phyloP scores from a whole-genome alignment of 2,329 filamentous ascomycete genomes.

The Alternaria sp. region DNA sequence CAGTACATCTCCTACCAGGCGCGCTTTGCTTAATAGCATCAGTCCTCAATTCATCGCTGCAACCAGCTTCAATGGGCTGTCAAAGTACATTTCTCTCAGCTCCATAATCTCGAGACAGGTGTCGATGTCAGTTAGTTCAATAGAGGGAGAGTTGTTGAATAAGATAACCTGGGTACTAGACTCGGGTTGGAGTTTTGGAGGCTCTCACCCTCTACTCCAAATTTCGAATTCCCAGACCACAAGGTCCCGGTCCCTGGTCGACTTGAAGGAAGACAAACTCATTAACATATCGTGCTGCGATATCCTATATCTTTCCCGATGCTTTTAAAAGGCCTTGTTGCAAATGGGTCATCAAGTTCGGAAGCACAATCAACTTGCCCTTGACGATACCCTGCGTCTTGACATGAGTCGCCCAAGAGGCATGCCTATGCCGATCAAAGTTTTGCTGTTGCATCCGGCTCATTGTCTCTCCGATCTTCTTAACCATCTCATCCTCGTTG shows the following conservation, averaged over 20 bases:
- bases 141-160: constrained; percentile 47
- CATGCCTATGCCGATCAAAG: constrained; percentile 52
- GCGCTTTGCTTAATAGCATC: constrained; percentile 42
- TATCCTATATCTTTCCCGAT: constrained; percentile 44
- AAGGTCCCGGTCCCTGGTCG: constrained; percentile 42
- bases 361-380: constrained; percentile 23
- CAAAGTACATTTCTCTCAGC: constrained; percentile 42
- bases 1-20: constrained; percentile 31
- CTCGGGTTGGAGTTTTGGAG: constrained; percentile 22
- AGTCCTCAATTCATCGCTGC: constrained; percentile 26
- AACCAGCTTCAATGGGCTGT: constrained; percentile 9
- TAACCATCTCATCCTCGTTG: constrained; percentile 46
- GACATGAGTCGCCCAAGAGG: constrained; percentile 50
- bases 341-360: constrained; percentile 42
- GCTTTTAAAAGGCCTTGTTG: constrained; percentile 51
- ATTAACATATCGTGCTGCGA: constrained; percentile 51
- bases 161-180: constrained; percentile 41
- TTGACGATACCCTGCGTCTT: constrained; percentile 36
- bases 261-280: constrained; percentile 50
- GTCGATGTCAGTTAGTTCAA: constrained; percentile 44
- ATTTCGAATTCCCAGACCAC: constrained; percentile 42
- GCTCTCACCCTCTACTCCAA: constrained; percentile 45
- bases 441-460: constrained; percentile 54
- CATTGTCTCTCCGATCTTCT: constrained; percentile 50
- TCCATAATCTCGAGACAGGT: constrained; percentile 47